Evolutionary conservation across 1,284 basidiomycete species (phyloP).

Genomic region (Chalciporus sp.): DNA sequence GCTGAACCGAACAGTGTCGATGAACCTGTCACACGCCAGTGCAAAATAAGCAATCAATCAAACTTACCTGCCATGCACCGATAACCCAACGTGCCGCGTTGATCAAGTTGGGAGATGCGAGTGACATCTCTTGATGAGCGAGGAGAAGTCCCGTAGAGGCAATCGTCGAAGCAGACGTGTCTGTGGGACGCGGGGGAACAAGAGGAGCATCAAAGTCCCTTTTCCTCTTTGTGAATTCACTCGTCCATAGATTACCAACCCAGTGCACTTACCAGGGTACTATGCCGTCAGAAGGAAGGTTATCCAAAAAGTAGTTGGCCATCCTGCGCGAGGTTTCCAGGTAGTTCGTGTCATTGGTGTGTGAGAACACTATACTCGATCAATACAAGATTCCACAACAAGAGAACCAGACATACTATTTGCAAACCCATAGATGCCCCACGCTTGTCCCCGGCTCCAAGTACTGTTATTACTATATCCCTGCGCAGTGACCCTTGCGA

Average conservation of each 20-base stretch:
- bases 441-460: constrained; percentile 52
- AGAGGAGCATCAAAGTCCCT: constrained; percentile 54
- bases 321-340: constrained; percentile 45
- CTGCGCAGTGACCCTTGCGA: constrained; percentile 41
- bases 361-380: constrained; percentile 41
- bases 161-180: constrained; percentile 49
- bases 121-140: constrained; percentile 38
- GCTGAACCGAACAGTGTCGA: constrained; percentile 21
- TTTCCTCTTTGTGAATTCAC: not conserved
- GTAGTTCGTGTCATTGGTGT: constrained; percentile 41
- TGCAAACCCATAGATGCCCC: constrained; percentile 53
- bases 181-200: constrained; percentile 41
- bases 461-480: constrained; percentile 50
- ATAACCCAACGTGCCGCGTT: constrained; percentile 39
- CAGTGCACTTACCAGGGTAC: constrained; percentile 43
- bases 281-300: constrained; percentile 42
- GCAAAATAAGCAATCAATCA: not conserved
- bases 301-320: constrained; percentile 43
- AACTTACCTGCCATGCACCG: constrained; percentile 39
- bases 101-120: constrained; percentile 29
- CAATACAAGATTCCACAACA: not conserved
- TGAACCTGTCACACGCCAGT: not conserved
- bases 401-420: constrained; percentile 38
- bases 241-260: not conserved
- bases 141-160: constrained; percentile 45